A percentile compares a stretch with the other conserved stretches of the same genome.
Evolutionary conservation across 805 yeast species (phyloP).

Genomic region (Wilhelminamyces savonicus): DNA sequence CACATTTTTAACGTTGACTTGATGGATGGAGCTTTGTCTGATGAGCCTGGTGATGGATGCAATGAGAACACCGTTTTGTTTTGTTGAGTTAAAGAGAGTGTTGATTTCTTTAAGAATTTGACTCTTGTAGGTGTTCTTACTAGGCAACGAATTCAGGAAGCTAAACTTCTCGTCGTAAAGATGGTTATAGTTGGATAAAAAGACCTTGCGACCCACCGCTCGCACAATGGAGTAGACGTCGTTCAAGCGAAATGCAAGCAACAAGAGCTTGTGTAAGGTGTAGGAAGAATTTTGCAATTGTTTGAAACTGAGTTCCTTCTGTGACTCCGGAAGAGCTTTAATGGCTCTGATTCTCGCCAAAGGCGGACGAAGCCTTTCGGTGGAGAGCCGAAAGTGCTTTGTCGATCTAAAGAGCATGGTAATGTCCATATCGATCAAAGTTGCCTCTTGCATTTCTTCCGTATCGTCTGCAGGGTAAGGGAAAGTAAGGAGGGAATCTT

Average conservation of each 20-base stretch:
- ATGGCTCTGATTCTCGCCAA: conserved; percentile 4
- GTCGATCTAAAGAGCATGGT: conserved; percentile 21
- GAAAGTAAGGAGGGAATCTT: conserved; percentile 6
- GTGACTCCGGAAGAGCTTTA: conserved; percentile 20
- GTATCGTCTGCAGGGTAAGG: no score
- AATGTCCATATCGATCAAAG: conserved; percentile 36
- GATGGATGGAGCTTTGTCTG: conserved; percentile 31
- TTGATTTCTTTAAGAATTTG: conserved; percentile 21
- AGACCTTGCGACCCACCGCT: conserved; percentile 42
- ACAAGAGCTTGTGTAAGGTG: conserved; percentile 42
- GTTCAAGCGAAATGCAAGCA: conserved; percentile 40
- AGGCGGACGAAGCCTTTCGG: background rate
- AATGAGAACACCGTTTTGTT: conserved; percentile 43
- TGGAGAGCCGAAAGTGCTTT: conserved; percentile 10
- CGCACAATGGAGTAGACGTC: conserved; percentile 44
- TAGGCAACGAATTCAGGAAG: conserved; percentile 19
- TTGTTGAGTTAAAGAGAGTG: conserved; percentile 36
- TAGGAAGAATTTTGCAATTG: conserved; percentile 31
- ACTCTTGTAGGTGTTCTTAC: conserved; percentile 4
- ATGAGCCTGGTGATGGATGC: conserved; percentile 43
- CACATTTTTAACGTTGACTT: conserved; percentile 28
- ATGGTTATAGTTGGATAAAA: conserved; percentile 36
- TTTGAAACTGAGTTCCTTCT: no score
- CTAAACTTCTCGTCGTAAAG: conserved; percentile 37
- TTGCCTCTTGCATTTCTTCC: conserved; percentile 16